These are phyloP conservation scores for Peterozyma xylosa DNA, from an alignment of 805 yeast species.

Conservation along the genomic window DNA sequence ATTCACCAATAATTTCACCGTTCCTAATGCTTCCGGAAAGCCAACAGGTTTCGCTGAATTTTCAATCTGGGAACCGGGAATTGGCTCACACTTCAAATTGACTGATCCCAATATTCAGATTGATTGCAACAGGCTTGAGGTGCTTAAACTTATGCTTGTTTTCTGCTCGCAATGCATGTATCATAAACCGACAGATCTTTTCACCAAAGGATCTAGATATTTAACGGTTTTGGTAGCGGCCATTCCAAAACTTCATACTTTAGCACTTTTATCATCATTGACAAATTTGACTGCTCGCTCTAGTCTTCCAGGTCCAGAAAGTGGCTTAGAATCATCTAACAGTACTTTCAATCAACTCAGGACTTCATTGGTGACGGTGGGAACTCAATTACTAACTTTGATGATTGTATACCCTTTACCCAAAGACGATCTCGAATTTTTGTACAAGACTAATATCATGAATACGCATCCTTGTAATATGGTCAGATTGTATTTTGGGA, in stretches of 20 bases:
- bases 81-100: constrained; percentile 35
- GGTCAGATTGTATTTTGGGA: constrained; percentile 43
- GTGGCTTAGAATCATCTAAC: constrained; percentile 30
- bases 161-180: constrained; percentile 60
- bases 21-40: constrained; percentile 16
- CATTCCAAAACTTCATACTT: constrained; percentile 38
- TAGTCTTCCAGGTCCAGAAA: constrained; percentile 31
- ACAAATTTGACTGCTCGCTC: constrained; percentile 56
- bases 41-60: constrained; percentile 24
- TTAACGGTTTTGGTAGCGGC: constrained; percentile 45
- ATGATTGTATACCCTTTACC: constrained; percentile 64
- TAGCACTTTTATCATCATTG: constrained; percentile 59
- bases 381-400: constrained; percentile 55
- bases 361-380: constrained; percentile 38
- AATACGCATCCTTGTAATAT: constrained; percentile 34
- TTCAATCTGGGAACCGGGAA: constrained; percentile 75
- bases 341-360: constrained; percentile 32
- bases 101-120: constrained; percentile 29
- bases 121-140: constrained; percentile 62
- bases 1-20: constrained; percentile 52
- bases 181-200: constrained; percentile 29
- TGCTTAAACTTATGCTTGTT: constrained; percentile 52
- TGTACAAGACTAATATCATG: constrained; percentile 22
- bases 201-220: constrained; percentile 51
- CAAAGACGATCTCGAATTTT: constrained; percentile 27